Evolutionary conservation across 345 rosid species (phyloP).

Genomic region (Ailanthus altissimus): DNA sequence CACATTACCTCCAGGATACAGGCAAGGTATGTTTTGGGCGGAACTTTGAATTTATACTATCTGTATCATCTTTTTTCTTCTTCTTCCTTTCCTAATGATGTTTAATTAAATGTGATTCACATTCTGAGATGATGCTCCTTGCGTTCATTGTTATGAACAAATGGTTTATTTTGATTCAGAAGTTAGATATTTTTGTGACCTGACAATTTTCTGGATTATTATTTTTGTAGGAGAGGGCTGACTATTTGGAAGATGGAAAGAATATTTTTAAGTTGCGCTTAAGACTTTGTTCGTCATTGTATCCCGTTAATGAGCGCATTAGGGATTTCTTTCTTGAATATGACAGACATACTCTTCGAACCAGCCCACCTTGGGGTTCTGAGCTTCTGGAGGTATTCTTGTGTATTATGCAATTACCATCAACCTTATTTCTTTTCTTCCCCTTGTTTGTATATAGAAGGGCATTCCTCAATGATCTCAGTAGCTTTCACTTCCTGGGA

Average conservation of each 20-base stretch:
- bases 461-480: conserved; percentile 9
- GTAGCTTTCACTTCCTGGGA: background rate
- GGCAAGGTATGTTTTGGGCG: conserved; percentile 63
- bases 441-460: background rate
- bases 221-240: conserved; percentile 79
- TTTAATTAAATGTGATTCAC: background rate
- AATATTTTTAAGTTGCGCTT: conserved; percentile 79
- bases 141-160: background rate
- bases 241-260: conserved; percentile 97
- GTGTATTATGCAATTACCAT: conserved; percentile 8
- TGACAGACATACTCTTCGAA: conserved; percentile 93
- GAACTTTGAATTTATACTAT: conserved; percentile 12
- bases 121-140: background rate
- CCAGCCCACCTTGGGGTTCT: conserved; percentile 99
- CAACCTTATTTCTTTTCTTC: background rate
- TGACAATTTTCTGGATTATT: conserved; percentile 7
- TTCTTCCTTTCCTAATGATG: background rate
- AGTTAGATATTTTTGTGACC: conserved; percentile 4
- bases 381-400: conserved; percentile 93
- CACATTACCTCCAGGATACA: conserved; percentile 91
- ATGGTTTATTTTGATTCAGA: background rate
- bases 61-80: background rate
- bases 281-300: conserved; percentile 89
- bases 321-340: conserved; percentile 98
- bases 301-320: conserved; percentile 89